Evolutionary conservation across 371 early-diverging fungal species (phyloP), one percentile per base, ranked within the genome.

Genomic region (Mortierella sp.): DNA sequence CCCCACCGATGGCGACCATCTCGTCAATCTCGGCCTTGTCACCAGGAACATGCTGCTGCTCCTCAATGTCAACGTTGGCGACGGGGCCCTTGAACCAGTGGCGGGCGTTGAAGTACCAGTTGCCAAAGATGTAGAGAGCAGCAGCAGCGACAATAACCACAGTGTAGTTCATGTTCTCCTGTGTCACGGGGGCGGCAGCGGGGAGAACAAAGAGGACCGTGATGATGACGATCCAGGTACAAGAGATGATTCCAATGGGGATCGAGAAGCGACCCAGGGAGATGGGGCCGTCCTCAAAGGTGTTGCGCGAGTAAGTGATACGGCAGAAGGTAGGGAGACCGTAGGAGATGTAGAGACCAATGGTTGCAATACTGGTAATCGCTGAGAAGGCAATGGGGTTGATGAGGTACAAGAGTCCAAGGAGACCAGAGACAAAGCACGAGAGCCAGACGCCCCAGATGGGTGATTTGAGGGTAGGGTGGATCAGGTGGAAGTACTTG

Each of bases 301-400:
- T 87, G 34, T 92, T 88, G 51, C 91, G 89, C 19, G 92, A 88
- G 16, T 91, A 88, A 0, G 93, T 92, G 37, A 92, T 88, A 40
- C 81, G 78, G 57, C 91, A 84, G 72, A 89, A 81, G 6, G 93
- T 93, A 14, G 95, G 95, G 59, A 93, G 89, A 34, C 81, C 92
- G 75, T 95, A 95, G 19, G 93, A 91, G 48, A 95, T 90, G 78
- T 91, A 93, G 44, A 93, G 88, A 40, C 94, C 92, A 76, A 95
- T 94, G 40, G 94, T 93, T 44, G 92, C 91, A 64, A 95, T 91
- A 40, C 92, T 92, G 31, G 93, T 91, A 77, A 95, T 92, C 28
- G 95, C 94, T 48, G 91, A 88, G 69, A 90, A 91, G 3, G 93
- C 93, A 5, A 89, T 89, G 37, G 80, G 59, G 74, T 88, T 88